phyloP scores from a whole-genome alignment of 345 rosid species.

The Ailanthus altissimus region DNA sequence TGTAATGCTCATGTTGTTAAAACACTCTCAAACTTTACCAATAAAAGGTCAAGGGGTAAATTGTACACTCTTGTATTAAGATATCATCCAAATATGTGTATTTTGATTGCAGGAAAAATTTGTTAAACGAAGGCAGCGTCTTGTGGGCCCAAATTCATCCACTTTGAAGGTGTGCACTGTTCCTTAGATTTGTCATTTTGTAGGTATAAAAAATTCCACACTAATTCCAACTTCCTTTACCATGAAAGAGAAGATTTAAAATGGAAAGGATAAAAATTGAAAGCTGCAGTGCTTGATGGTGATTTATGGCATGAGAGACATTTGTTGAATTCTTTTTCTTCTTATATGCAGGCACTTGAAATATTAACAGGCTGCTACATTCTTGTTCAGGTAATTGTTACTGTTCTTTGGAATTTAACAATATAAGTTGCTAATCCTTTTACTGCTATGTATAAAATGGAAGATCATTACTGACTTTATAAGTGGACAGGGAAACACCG shows the following conservation, averaged over 20 bases:
- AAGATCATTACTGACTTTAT: neutral
- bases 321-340: slow-evolving; percentile 14
- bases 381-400: slow-evolving; percentile 71
- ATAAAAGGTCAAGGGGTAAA: neutral
- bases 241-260: too few relatives aligned
- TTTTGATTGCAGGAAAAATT: slow-evolving; percentile 72
- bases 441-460: slow-evolving; percentile 4
- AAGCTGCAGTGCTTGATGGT: slow-evolving; percentile 2
- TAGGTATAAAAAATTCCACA: neutral
- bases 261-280: too few relatives aligned
- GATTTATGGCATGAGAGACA: neutral
- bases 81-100: neutral
- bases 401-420: slow-evolving; percentile 14
- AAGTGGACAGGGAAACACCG: slow-evolving; percentile 75
- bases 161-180: slow-evolving; percentile 70
- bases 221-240: too few relatives aligned
- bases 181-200: slow-evolving; percentile 19
- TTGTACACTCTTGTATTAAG: neutral
- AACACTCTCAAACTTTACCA: neutral
- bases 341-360: slow-evolving; percentile 80
- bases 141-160: slow-evolving; percentile 88
- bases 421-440: neutral
- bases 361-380: slow-evolving; percentile 86
- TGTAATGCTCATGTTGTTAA: neutral
- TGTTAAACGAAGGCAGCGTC: slow-evolving; percentile 85